Evolutionary conservation across 441 rosid genomes (phyloP).

Genomic region (Bocquillonia castaneifolia): DNA sequence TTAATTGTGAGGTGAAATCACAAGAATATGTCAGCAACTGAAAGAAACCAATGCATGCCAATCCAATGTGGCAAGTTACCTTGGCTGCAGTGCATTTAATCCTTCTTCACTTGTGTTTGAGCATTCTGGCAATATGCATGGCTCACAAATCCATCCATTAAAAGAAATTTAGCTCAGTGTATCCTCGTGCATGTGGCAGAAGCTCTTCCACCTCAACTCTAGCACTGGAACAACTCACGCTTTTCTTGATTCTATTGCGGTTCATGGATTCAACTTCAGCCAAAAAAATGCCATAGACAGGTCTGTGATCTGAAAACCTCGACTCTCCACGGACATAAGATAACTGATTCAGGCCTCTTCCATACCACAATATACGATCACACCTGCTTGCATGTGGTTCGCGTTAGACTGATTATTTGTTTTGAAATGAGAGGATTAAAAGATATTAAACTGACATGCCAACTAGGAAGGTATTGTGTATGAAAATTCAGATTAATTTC

Average conservation of each 20-base stretch:
- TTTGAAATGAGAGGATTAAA: background rate
- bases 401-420: conserved; percentile 16
- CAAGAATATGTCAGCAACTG: conserved; percentile 10
- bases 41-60: conserved; percentile 7
- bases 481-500: background rate
- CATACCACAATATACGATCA: conserved; percentile 94
- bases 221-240: conserved; percentile 60
- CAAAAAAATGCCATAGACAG: conserved; percentile 75
- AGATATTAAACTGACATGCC: background rate
- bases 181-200: conserved; percentile 60
- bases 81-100: background rate
- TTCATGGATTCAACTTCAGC: conserved; percentile 84
- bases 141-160: conserved; percentile 25
- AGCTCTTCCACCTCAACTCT: conserved; percentile 89
- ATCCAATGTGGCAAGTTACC: conserved; percentile 18
- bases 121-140: background rate
- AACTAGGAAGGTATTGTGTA: background rate
- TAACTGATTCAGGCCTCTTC: conserved; percentile 71
- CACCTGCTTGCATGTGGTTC: conserved; percentile 52
- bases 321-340: conserved; percentile 97
- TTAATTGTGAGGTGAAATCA: background rate
- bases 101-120: conserved; percentile 7
- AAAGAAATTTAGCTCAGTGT: conserved; percentile 43
- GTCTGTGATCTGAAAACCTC: conserved; percentile 95
- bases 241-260: conserved; percentile 55